phyloP scores from a whole-genome alignment of 1,139 yeast species.

The Yamadazyma siamensis region DNA sequence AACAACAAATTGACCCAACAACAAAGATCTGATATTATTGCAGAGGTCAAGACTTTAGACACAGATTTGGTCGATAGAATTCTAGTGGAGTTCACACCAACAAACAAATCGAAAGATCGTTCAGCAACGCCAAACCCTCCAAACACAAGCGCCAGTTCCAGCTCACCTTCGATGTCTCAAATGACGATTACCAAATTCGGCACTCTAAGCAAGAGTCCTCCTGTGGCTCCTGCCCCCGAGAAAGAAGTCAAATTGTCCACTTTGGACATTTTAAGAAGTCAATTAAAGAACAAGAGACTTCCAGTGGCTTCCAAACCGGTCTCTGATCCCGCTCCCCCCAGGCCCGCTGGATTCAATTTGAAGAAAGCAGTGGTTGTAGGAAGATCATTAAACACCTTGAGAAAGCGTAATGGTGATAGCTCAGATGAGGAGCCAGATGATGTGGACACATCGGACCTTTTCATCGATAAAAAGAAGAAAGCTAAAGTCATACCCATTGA shows the following conservation, averaged over 20 bases:
- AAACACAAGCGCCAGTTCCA: not conserved
- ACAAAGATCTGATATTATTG: conserved; percentile 55
- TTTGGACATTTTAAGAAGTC: conserved; percentile 40
- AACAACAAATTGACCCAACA: conserved; percentile 61
- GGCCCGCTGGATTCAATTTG: conserved; percentile 80
- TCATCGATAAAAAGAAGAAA: conserved; percentile 29
- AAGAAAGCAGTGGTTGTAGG: conserved; percentile 30
- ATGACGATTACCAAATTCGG: conserved; percentile 52
- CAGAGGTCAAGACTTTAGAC: conserved; percentile 57
- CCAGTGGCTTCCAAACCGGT: conserved; percentile 9
- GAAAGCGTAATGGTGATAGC: conserved; percentile 29
- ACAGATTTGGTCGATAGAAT: conserved; percentile 49
- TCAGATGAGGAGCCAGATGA: conserved; percentile 34
- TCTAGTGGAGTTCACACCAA: conserved; percentile 40
- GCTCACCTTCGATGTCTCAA: conserved; percentile 28
- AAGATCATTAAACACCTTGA: conserved; percentile 32
- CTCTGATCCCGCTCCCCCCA: conserved; percentile 58
- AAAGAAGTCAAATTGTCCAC: conserved; percentile 30
- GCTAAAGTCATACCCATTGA: conserved; percentile 39
- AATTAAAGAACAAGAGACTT: conserved; percentile 27
- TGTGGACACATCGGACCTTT: conserved; percentile 42
- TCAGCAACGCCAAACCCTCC: not conserved
- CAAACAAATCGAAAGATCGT: conserved; percentile 5
- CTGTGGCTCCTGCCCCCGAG: conserved; percentile 37
- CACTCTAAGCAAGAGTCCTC: conserved; percentile 31